Evolutionary conservation across 139 green algal species (phyloP), one percentile per base, ranked within the genome.

Genomic region (Tetradesmus obliquus): DNA sequence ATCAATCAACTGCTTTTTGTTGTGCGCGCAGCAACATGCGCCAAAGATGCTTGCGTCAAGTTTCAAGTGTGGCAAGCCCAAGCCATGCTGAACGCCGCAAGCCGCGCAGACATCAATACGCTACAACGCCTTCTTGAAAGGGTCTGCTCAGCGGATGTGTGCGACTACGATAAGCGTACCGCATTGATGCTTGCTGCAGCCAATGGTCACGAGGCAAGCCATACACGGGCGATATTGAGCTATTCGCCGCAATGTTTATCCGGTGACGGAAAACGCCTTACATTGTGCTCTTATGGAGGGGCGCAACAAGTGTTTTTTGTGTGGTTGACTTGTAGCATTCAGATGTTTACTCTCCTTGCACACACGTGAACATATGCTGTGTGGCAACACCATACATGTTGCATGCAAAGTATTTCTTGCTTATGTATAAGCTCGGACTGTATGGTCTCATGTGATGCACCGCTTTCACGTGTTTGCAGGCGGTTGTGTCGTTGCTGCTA

Each of bases 101-200:
- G 55, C 22, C 12, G 15, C 20, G 83, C 55, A 7, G 3, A 9
- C 3, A 3, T 55, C 19, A 22, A 15, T 5, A 20, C 7, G 5
- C 55, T 88, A n/a, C 55, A 72, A 15, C 5, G 45, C 1, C 55
- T 88, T 3, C 57, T 88, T 1, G 57, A 20, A 9, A 19, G 55
- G 0, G 83, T 55, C 20, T 88, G 83, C 83, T 55, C 55, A 1
- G 20, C 55, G 13, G 83, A 88, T 17, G 83, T 45, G 1, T 51
- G 22, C 8, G 83, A 88, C 83, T 88, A 88, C 9, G 83, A 88
- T 13, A 71, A 32, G 55, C 55, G 83, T 9, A 88, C 83, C 1
- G 83, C 55, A 22, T 17, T 88, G 22, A 88, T 88, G 83, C 83
- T 88, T n/a, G 83, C 83, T 6, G 83, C 55, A 2, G 19, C 53